Conservation (phyloP, 257 asterid species). For the Jaltomata sinuosa region DNA sequence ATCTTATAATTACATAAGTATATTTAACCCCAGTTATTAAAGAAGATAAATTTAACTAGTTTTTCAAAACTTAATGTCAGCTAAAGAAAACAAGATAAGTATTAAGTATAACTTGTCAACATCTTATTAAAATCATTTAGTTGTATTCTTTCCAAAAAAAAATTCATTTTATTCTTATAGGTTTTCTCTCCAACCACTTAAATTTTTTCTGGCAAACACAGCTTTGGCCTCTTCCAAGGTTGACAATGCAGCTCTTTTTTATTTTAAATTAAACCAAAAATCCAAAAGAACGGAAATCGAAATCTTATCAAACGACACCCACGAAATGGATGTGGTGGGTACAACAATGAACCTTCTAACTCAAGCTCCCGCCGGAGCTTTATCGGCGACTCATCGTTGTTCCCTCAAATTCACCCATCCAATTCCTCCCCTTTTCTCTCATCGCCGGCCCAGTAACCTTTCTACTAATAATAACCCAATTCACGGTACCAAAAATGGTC, state of each 20-base stretch:
- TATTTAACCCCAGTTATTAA: no score
- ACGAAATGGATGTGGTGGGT: neutral
- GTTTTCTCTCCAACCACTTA: neutral
- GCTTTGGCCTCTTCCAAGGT: neutral
- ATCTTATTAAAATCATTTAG: neutral
- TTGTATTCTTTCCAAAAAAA: neutral
- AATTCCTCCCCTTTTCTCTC: slow-evolving; percentile 52
- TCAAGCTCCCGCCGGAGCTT: slow-evolving; percentile 41
- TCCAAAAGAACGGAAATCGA: neutral
- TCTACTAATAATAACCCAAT: slow-evolving; percentile 20
- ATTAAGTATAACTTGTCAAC: neutral
- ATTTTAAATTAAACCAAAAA: neutral
- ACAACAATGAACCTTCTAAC: slow-evolving; percentile 34
- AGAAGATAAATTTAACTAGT: no score
- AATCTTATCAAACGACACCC: neutral
- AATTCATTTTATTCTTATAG: neutral
- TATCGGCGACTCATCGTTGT: slow-evolving; percentile 45
- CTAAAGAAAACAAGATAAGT: no score
- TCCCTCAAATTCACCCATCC: slow-evolving; percentile 61
- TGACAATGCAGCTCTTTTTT: neutral
- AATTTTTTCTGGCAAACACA: neutral
- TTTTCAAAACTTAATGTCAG: no score
- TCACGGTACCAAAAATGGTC: slow-evolving; percentile 12
- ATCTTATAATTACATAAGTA: no score
- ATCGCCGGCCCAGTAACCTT: slow-evolving; percentile 32